Conservation (phyloP, 2,329 filamentous ascomycete species). For the Chaetomium globosum region DNA sequence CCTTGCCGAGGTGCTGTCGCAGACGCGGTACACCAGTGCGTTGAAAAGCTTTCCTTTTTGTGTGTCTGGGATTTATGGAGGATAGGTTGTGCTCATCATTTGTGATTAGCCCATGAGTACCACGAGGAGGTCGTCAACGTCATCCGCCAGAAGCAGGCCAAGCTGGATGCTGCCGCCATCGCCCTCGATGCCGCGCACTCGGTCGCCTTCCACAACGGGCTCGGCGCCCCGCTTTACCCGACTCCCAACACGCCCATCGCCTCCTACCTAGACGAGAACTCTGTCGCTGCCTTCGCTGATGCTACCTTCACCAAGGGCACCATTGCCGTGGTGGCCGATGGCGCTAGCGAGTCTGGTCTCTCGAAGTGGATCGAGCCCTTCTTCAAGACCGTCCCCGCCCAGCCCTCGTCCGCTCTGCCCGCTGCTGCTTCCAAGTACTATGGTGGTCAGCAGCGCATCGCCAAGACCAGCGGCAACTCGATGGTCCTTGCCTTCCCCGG, state of each 20-base stretch:
- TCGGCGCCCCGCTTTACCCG: conserved; percentile 77
- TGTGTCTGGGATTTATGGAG: conserved; percentile 18
- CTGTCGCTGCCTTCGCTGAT: conserved; percentile 73
- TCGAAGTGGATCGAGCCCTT: conserved; percentile 91
- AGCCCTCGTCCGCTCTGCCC: conserved; percentile 57
- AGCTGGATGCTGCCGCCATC: conserved; percentile 64
- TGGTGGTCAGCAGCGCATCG: conserved; percentile 90
- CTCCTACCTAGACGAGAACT: conserved; percentile 78
- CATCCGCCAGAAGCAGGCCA: conserved; percentile 76
- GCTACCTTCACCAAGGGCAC: conserved; percentile 86
- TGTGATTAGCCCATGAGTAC: conserved; percentile 75
- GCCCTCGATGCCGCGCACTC: conserved; percentile 85
- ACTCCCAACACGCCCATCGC: conserved; percentile 70
- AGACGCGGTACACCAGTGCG: conserved; percentile 83
- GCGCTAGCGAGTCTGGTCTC: conserved; percentile 73
- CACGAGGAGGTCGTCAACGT: conserved; percentile 81
- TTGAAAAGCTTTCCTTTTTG: conserved; percentile 30
- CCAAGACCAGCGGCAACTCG: conserved; percentile 75
- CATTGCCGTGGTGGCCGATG: conserved; percentile 88
- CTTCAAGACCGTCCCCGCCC: conserved; percentile 71
- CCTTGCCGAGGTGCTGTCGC: conserved; percentile 83
- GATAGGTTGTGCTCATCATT: conserved; percentile 28
- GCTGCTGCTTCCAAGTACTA: conserved; percentile 78
- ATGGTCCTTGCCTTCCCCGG: conserved; percentile 92
- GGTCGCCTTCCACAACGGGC: conserved; percentile 89